These are phyloP conservation scores for Tuber magnatum DNA, from an alignment of 495 filamentous ascomycete species.

Conservation along the genomic window DNA sequence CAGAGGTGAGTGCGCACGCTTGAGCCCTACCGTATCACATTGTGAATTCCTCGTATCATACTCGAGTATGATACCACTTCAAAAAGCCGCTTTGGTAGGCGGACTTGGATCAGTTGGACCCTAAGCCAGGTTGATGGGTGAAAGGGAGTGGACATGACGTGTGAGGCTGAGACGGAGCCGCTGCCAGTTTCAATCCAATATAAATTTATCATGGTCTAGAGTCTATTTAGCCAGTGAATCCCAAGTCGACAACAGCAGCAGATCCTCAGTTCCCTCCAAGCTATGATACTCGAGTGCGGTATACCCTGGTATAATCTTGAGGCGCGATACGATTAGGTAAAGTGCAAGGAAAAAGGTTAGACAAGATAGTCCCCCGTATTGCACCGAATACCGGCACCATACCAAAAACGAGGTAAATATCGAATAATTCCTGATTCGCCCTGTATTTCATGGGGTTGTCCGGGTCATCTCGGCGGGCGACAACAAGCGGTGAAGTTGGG, in stretches of 20 bases:
- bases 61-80: not conserved
- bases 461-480: not conserved
- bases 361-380: not conserved
- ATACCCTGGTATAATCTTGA: not conserved
- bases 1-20: not conserved
- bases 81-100: not conserved
- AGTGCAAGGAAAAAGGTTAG: not conserved
- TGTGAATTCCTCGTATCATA: not conserved
- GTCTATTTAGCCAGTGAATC: too few relatives aligned
- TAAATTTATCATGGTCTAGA: too few relatives aligned
- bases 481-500: not conserved
- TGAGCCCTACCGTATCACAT: not conserved
- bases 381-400: not conserved
- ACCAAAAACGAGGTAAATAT: not conserved
- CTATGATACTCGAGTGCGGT: not conserved
- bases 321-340: not conserved
- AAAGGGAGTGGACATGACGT: slow-evolving; percentile 28
- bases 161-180: slow-evolving; percentile 26
- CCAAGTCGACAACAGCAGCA: not conserved
- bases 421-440: not conserved
- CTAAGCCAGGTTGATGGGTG: not conserved
- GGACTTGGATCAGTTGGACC: not conserved
- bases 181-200: too few relatives aligned
- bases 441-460: not conserved
- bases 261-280: not conserved